Evolutionary conservation across 352 stramenopile genomes (phyloP).

Genomic region (Phytophthora tubulina): DNA sequence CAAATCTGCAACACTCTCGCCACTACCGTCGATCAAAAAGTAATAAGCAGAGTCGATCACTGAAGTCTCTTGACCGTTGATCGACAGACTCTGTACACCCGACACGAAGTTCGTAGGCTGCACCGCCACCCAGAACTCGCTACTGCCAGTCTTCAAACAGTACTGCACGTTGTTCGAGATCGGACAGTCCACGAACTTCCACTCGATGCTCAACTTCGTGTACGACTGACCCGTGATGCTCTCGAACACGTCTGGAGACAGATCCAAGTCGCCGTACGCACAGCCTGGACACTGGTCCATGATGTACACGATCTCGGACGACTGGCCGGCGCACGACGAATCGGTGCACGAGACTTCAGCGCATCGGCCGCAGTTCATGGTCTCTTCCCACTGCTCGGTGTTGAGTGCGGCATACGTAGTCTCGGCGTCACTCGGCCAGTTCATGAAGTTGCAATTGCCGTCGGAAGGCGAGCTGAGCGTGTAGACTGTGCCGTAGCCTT

Average conservation of each 20-base stretch:
- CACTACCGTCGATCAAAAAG: conserved; percentile 64
- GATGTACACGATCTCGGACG: conserved; percentile 70
- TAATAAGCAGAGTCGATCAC: conserved; percentile 79
- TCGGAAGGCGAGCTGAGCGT: conserved; percentile 33
- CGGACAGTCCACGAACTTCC: conserved; percentile 75
- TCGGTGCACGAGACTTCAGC: conserved; percentile 63
- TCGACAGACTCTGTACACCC: conserved; percentile 60
- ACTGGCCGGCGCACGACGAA: conserved; percentile 45
- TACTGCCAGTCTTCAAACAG: conserved; percentile 73
- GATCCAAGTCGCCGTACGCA: conserved; percentile 58
- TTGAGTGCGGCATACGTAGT: conserved; percentile 60
- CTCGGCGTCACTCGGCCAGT: conserved; percentile 28
- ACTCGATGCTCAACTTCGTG: conserved; percentile 62
- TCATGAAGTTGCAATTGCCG: conserved; percentile 66
- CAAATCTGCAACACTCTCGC: conserved; percentile 50
- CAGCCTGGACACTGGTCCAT: conserved; percentile 75
- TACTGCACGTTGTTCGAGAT: conserved; percentile 62
- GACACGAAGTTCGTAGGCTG: conserved; percentile 68
- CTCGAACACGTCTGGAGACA: conserved; percentile 68
- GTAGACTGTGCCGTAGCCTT: conserved; percentile 43
- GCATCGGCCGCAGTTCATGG: conserved; percentile 60
- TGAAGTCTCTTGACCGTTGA: conserved; percentile 62
- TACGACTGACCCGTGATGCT: conserved; percentile 62
- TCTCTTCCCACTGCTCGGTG: conserved; percentile 47
- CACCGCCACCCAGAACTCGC: conserved; percentile 67